Evolutionary conservation across 2,329 filamentous ascomycete species (phyloP), one percentile per base, ranked within the genome.

Genomic region (Volutella citrinella): DNA sequence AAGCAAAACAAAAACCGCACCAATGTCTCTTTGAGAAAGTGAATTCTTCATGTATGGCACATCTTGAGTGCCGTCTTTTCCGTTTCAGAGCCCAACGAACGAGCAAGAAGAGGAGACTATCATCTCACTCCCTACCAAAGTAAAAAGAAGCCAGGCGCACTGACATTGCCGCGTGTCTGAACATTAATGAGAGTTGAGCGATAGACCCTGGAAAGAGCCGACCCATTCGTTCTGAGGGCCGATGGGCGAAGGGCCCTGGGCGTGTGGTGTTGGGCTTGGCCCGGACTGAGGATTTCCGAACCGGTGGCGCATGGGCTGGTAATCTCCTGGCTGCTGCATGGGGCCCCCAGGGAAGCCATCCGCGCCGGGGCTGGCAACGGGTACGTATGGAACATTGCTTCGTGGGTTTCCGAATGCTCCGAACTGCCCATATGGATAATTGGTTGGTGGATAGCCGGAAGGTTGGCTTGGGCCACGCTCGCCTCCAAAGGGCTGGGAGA

Each of bases 191-290:
- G 77, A 76, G 53, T 84, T 84, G 43, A 89, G 72, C 3, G 84
- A 89, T 13, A 89, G 65, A 9, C 83, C 77, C 56, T 88, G 83
- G 56, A 87, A 87, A 6, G 72, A 63, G 33, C 67, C 65, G 17
- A 72, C 63, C 81, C 82, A 86, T 30, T 84, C 80, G 29, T 70
- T 66, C 51, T 71, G 70, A 19, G 60, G 57, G 31, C 59, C 55
- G 37, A 74, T 61, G 46, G 63, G 52, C 40, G 61, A 63, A 42
- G 64, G 42, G n/a, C 56, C 57, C 36, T 69, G 67, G 8, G 56
- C 48, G 32, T 62, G 60, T 16, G 59, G 53, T 8, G 48, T 37
- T 9, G 55, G 58, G 34, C 56, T 64, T 6, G 66, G 52, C 16
- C 63, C 49, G 6, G 48, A 51, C 39, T 62, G 58, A 3, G 65